Evolutionary conservation across 1,139 yeast species (phyloP).

Genomic region (Nakaseomyces bracarensis): DNA sequence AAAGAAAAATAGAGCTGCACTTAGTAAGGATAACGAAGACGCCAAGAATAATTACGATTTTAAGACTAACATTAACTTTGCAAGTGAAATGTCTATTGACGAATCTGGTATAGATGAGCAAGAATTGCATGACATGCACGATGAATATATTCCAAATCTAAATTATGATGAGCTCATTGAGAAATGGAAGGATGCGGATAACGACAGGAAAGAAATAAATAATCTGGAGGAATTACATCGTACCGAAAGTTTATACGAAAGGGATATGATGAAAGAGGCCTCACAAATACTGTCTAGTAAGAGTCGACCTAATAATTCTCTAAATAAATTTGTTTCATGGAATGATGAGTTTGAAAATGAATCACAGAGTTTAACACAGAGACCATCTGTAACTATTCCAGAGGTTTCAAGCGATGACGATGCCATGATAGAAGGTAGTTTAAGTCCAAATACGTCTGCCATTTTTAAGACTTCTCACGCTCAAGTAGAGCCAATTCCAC

Average conservation of each 20-base stretch:
- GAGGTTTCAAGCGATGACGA: conserved; percentile 3
- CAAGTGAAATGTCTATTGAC: conserved; percentile 3
- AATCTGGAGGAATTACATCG: conserved; percentile 1
- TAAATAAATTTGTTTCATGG: conserved; percentile 1
- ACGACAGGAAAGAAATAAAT: conserved; percentile 1
- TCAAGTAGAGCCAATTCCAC: conserved; percentile 30
- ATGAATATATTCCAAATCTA: conserved; percentile 65
- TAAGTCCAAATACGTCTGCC: conserved; percentile 15
- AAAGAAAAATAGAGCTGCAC: neutral
- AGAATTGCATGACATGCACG: conserved; percentile 44
- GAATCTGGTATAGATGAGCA: neutral
- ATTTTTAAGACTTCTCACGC: conserved; percentile 23
- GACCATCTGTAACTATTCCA: neutral
- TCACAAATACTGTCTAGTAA: neutral
- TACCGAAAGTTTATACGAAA: neutral
- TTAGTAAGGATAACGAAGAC: neutral
- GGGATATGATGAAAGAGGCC: conserved; percentile 1
- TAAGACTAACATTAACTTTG: conserved; percentile 33
- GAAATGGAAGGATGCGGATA: conserved; percentile 24
- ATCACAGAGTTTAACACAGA: conserved; percentile 32
- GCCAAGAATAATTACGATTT: neutral
- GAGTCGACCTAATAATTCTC: neutral
- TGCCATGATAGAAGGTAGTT: neutral
- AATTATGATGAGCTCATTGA: conserved; percentile 36
- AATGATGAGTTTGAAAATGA: conserved; percentile 39